Evolutionary conservation across 2,329 filamentous ascomycete genomes (phyloP).

Genomic region (Stachybotrys chartarum): DNA sequence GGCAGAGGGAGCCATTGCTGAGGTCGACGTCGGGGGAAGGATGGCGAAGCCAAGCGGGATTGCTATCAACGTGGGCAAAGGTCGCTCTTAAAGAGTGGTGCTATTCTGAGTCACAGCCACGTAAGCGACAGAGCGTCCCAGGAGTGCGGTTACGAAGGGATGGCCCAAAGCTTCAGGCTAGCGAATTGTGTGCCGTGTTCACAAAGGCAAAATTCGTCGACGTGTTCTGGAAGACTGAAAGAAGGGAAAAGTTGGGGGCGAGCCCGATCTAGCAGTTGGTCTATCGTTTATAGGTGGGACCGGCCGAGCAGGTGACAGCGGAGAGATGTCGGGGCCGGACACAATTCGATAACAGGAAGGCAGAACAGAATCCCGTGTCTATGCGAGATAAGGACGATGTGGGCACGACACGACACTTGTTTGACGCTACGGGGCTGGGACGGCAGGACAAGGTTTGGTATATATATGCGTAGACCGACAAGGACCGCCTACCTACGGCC

Average conservation of each 20-base stretch:
- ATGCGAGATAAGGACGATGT: neutral
- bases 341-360: neutral
- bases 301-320: neutral
- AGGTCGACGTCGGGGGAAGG: slow-evolving; percentile 1
- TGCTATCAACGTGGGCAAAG: neutral
- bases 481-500: no score
- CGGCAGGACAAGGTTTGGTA: neutral
- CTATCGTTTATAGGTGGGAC: neutral
- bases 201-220: neutral
- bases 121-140: neutral
- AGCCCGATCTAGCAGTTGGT: neutral
- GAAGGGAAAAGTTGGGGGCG: neutral
- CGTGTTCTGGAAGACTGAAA: neutral
- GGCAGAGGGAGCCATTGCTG: slow-evolving; percentile 41
- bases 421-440: neutral
- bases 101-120: neutral
- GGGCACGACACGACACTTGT: neutral
- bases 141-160: neutral
- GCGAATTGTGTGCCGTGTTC: neutral
- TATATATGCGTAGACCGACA: neutral
- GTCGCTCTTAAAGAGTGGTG: neutral
- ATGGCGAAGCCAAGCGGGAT: neutral
- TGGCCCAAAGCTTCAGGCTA: neutral
- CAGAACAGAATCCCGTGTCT: neutral
- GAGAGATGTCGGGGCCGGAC: neutral